phyloP scores from a whole-genome alignment of 495 filamentous ascomycete species.

The Xanthoparmelia taractica region DNA sequence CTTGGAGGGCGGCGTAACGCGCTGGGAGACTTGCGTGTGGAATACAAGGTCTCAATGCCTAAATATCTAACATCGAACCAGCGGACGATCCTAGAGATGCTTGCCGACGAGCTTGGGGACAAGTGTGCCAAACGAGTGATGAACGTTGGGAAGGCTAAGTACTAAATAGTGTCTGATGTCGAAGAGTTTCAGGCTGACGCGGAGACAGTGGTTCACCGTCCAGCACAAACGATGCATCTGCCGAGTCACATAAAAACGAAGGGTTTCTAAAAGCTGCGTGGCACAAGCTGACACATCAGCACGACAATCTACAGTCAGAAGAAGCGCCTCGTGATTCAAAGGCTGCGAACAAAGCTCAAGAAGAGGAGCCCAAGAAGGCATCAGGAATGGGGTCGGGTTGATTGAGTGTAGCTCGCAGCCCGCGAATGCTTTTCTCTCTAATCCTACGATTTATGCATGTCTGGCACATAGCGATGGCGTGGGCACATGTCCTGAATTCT shows the following conservation, averaged over 20 bases:
- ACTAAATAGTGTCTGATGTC: slow-evolving; percentile 11
- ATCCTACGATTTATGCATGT: slow-evolving; percentile 30
- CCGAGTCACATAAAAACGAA: slow-evolving; percentile 58
- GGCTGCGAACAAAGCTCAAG: slow-evolving; percentile 35
- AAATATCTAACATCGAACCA: slow-evolving; percentile 87
- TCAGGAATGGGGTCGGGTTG: slow-evolving; percentile 43
- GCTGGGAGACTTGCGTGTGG: slow-evolving; percentile 78
- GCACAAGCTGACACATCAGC: slow-evolving; percentile 77
- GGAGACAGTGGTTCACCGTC: slow-evolving; percentile 3
- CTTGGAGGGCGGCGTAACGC: slow-evolving; percentile 49
- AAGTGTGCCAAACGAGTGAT: slow-evolving; percentile 87
- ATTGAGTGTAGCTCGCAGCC: slow-evolving; percentile 3
- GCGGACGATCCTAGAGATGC: slow-evolving; percentile 82
- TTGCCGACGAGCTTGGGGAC: slow-evolving; percentile 90
- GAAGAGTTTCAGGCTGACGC: slow-evolving; percentile 10
- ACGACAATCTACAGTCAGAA: slow-evolving; percentile 41
- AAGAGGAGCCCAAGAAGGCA: slow-evolving; percentile 51
- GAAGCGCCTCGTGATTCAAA: slow-evolving; percentile 28
- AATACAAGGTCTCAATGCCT: slow-evolving; percentile 92
- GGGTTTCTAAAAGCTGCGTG: slow-evolving; percentile 84
- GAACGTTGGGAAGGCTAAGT: slow-evolving; percentile 54
- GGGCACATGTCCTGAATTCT: background rate
- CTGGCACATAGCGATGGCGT: slow-evolving; percentile 40
- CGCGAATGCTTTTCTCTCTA: slow-evolving; percentile 5
- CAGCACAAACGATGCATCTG: slow-evolving; percentile 15